Percentiles rank a stretch among this genome's conserved stretches.
phyloP scores from a whole-genome alignment of 164 flowering plant species.

The Kingdonia uniflora region DNA sequence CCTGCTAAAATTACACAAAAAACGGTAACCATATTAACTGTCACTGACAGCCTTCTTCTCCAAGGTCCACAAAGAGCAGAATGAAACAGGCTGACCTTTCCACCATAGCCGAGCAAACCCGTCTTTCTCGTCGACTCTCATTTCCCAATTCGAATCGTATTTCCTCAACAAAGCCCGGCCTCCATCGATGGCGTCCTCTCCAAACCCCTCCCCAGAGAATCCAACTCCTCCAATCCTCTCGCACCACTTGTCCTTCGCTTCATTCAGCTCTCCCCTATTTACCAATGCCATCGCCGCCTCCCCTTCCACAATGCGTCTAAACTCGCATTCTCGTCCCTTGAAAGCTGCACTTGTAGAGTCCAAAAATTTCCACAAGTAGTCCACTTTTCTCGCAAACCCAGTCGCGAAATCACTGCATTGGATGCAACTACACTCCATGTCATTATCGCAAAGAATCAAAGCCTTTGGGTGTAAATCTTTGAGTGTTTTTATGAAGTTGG shows the following conservation, averaged over 20 bases:
- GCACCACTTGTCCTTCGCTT: slow-evolving; percentile 56
- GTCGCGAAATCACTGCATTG: slow-evolving; percentile 43
- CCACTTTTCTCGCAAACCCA: slow-evolving; percentile 45
- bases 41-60: too few species aligned
- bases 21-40: too few species aligned
- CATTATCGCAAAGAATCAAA: slow-evolving; percentile 55
- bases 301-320: slow-evolving; percentile 60
- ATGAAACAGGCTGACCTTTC: slow-evolving; percentile 78
- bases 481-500: slow-evolving; percentile 27
- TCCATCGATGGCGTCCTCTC: slow-evolving; percentile 54
- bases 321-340: slow-evolving; percentile 67
- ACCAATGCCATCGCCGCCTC: slow-evolving; percentile 52
- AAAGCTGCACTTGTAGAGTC: slow-evolving; percentile 68
- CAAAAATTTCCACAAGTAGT: slow-evolving; percentile 60
- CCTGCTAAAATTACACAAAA: too few species aligned
- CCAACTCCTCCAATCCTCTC: slow-evolving; percentile 51
- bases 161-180: slow-evolving; percentile 59
- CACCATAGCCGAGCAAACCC: slow-evolving; percentile 47
- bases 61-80: slow-evolving; percentile 56
- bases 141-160: slow-evolving; percentile 69
- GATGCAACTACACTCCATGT: slow-evolving; percentile 45
- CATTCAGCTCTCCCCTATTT: slow-evolving; percentile 43
- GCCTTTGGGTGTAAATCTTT: slow-evolving; percentile 44
- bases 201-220: slow-evolving; percentile 36
- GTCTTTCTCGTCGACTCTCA: slow-evolving; percentile 46